These are phyloP conservation scores for Chiua sp. DNA, from an alignment of 1,284 basidiomycete genomes.

Conservation along the genomic window DNA sequence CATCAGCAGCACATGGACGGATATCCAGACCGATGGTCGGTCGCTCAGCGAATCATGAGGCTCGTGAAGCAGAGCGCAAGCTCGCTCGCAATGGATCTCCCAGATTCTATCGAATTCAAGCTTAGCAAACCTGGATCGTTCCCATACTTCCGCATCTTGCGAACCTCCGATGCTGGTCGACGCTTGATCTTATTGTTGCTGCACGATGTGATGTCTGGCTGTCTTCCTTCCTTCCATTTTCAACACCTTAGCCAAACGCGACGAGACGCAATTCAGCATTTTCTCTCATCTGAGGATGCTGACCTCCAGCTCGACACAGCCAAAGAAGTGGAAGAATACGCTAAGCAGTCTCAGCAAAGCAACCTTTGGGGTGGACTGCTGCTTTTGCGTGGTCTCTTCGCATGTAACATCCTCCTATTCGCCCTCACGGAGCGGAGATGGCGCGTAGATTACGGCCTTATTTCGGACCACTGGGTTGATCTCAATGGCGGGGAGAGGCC, in stretches of 20 bases:
- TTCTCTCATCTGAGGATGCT: not conserved
- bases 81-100: not conserved
- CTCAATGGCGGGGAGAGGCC: not conserved
- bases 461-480: not conserved
- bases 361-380: not conserved
- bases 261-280: not conserved
- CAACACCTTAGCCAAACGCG: not conserved
- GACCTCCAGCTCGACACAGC: not conserved
- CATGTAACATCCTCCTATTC: not conserved
- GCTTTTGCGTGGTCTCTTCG: not conserved
- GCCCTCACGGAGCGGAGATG: not conserved
- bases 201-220: not conserved
- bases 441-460: not conserved
- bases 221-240: not conserved
- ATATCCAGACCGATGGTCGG: slow-evolving; percentile 45
- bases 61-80: slow-evolving; percentile 19
- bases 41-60: slow-evolving; percentile 27
- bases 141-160: not conserved
- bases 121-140: not conserved
- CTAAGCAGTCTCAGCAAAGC: not conserved
- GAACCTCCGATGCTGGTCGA: not conserved
- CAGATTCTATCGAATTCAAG: slow-evolving; percentile 15
- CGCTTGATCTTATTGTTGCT: not conserved
- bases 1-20: slow-evolving; percentile 44
- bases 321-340: not conserved